A percentile compares a stretch with the other conserved stretches of the same genome.
These are phyloP conservation scores for Collybiopsis luxurians DNA, from an alignment of 768 basidiomycete genomes.

Conservation along the genomic window DNA sequence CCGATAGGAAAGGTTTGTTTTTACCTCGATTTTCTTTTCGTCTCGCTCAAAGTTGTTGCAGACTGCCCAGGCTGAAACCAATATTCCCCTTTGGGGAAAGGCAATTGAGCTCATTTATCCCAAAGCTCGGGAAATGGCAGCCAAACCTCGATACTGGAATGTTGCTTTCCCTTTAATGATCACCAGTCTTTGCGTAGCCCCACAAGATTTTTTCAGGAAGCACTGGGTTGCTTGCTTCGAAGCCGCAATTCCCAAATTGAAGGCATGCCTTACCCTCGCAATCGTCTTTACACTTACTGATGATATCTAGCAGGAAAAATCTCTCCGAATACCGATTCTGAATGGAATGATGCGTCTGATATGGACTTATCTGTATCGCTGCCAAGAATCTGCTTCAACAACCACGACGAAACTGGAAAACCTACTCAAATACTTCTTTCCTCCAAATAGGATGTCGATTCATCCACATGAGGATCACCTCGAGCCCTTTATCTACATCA, in stretches of 20 bases:
- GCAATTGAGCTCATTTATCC: slow-evolving; percentile 84
- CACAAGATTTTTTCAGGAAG: slow-evolving; percentile 79
- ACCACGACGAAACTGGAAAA: slow-evolving; percentile 78
- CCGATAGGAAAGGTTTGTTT: slow-evolving; percentile 76
- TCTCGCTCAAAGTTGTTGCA: slow-evolving; percentile 23
- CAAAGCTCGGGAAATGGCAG: slow-evolving; percentile 80
- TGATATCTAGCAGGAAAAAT: slow-evolving; percentile 68
- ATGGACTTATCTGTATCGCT: slow-evolving; percentile 96
- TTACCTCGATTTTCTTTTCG: background rate
- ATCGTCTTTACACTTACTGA: slow-evolving; percentile 9
- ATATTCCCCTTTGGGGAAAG: slow-evolving; percentile 92
- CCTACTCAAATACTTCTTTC: slow-evolving; percentile 77
- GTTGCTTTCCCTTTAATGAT: slow-evolving; percentile 83
- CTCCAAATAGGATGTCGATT: slow-evolving; percentile 57
- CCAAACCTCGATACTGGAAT: slow-evolving; percentile 88
- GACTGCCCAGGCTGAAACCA: slow-evolving; percentile 95
- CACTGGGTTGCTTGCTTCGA: slow-evolving; percentile 81
- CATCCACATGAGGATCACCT: slow-evolving; percentile 72
- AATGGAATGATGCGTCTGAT: slow-evolving; percentile 81
- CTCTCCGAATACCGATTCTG: slow-evolving; percentile 64
- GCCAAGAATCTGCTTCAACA: slow-evolving; percentile 79
- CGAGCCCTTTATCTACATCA: slow-evolving; percentile 73
- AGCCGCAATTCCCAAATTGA: slow-evolving; percentile 68
- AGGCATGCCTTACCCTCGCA: slow-evolving; percentile 45
- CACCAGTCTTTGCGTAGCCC: slow-evolving; percentile 83